Evolutionary conservation across 208 protist species (phyloP), one percentile per base, ranked within the genome.

Genomic region (Leptomonas seymouri): DNA sequence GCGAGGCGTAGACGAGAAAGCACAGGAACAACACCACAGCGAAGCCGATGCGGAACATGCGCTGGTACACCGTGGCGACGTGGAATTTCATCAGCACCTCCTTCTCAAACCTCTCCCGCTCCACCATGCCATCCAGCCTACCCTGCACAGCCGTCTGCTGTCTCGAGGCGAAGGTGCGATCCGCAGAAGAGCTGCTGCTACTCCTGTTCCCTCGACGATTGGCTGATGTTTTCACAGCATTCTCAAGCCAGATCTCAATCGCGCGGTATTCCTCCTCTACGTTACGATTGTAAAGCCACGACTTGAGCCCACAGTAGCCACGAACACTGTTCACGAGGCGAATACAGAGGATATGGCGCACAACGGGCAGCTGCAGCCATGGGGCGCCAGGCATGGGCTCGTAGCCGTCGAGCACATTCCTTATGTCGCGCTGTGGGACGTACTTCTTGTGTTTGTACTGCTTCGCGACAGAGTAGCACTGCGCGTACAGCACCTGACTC

Each of bases 41-140:
- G 28, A 87, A 48, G 67, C 84, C 83, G 7, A 87, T 18, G 53
- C 89, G 89, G 30, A 86, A 54, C 61, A 85, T 81, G 7, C 89
- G 85, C 53, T 97, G 92, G 65, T 94, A 97, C 64, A 88, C 67
- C 3, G 82, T 89, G 6, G 92, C 92, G 30, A 97, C 89, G 55
- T 89, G 84, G 67, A 97, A 90, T 16, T 65, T 65, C 18, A 65
- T 70, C 25, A 97, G 73, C 56, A 97, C 81, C 68, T 97, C 87
- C 45, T 50, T 53, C 20, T 94, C 82, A 72, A 97, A 97, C 23
- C 39, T 41, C 58, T 97, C 92, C 27, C 92, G 78, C 48, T 82
- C 81, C 44, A 97, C 81, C 69, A 91, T 74, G 41, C 61, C 78
- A 1, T 59, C 74, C 48, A 80, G 41, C 23, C 39, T 53, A 6